Base-by-base conservation (phyloP, 2,329 filamentous ascomycete genomes). In the Pseudogymnoascus sp. region DNA sequence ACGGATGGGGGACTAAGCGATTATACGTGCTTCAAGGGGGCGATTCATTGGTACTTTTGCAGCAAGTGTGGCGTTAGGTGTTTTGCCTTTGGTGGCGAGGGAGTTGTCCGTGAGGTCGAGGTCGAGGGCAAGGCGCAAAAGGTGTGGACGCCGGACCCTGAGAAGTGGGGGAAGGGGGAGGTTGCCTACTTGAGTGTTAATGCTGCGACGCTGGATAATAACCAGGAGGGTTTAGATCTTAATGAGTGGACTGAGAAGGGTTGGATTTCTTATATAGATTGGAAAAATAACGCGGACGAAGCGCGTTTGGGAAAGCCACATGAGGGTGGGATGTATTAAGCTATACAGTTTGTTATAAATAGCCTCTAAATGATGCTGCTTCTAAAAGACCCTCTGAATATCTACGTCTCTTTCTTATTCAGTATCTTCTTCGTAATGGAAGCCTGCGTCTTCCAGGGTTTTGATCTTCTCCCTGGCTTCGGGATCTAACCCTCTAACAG, bases 381-480 rank as follows among this genome's bases (percentile, higher is more conserved):
- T 53, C 23, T 50, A 10, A n/a, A 15, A n/a, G 19, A 33, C 11
- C 31, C 11, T 35, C 31, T 9, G 17, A 53, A 31, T 31, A 31
- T 53, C 15, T 31, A 53, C 47, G 5, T 17, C 4, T 31, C 8
- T 31, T 31, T 17, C 9, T 15, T 64, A 15, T 73, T 75, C 3
- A 92, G 76, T 13, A 89, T 76, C 2, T 77, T 76, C 72, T 86
- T 88, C 79, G 93, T 84, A 0, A 84, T 83, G 19, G 0, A 83
- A 88, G 2, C 88, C 88, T 11, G 82, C 88, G 63, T 81, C 77
- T 71, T 86, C 77, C n/a, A 93, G 78, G 1, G 84, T 82, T 44
- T 80, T 80, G 65, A 88, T 84, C 74, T 93, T 93, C n/a, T 81
- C 79, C 40, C 79, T 76, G 0, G 86, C 83, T 65, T 80, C 80